Evolutionary conservation across 2,329 filamentous ascomycete species (phyloP), one percentile per base, ranked within the genome.

Genomic region (Xylaria sp.): DNA sequence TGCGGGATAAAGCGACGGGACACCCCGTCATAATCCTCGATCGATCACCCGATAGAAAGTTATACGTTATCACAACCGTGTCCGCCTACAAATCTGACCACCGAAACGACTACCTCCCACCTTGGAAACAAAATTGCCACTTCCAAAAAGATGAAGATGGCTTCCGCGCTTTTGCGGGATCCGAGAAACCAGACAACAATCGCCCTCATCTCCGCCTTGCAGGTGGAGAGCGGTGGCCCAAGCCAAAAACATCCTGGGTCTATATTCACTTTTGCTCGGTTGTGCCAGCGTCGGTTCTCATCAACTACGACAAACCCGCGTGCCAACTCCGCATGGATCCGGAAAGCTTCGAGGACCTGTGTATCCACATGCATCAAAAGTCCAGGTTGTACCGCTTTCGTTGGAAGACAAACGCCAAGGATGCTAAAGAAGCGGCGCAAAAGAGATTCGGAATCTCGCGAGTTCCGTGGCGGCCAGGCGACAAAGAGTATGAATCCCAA

Each of bases 11-110:
- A 0, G 75, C 76, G 0, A 71, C 72, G 2, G 51, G 61, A 25
- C 76, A 78, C 63, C 76, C 76, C 0, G 74, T 75, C 51, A 75
- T 78, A 45, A 70, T 78, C 49, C 67, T 78, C 6, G 61, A 64
- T 8, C 59, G 60, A 4, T 67, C 67, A 1, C 9, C 42, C 0
- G 49, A 69, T 35, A 55, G 33, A 11, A 53, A 72, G 49, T 71
- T 69, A 33, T 65, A 75, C 2, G 58, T 78, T 50, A 73, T 71
- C 0, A 73, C 75, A 0, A n/a, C n/a, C n/a, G 68, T 78, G 25
- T 76, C 75, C 19, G 75, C 76, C 3, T 78, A 76, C 61, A 35
- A 52, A 9, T 73, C 72, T 1, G 61, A 65, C 5, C 31, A 57
- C 1, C 9, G 62, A 2, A 72, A 72, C 33, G 31, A 64, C 38